Evolutionary conservation across 495 filamentous ascomycete genomes (phyloP).

Genomic region (Neurospora sp.): DNA sequence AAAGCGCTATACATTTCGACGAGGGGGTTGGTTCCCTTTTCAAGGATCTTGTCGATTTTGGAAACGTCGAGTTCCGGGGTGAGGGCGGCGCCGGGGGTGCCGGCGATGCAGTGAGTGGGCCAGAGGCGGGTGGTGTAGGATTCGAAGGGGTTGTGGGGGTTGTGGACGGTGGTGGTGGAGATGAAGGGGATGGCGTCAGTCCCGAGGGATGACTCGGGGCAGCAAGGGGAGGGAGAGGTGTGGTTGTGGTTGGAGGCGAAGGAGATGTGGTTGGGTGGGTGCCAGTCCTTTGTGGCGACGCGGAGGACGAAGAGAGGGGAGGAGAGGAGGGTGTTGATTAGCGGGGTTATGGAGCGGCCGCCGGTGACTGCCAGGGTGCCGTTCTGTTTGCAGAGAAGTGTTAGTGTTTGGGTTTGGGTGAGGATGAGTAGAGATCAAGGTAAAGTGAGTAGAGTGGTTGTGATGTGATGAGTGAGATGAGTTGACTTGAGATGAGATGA

Average conservation of each 20-base stretch:
- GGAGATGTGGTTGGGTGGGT: constrained; percentile 77
- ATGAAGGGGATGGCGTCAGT: constrained; percentile 43
- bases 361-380: constrained; percentile 70
- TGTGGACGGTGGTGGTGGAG: constrained; percentile 51
- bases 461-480: background rate
- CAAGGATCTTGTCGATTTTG: constrained; percentile 52
- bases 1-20: constrained; percentile 94
- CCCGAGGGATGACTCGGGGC: background rate
- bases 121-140: constrained; percentile 63
- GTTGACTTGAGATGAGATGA: background rate
- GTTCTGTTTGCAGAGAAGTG: constrained; percentile 37
- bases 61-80: constrained; percentile 59
- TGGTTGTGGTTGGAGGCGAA: constrained; percentile 70
- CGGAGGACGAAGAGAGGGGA: constrained; percentile 58
- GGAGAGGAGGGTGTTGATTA: constrained; percentile 66
- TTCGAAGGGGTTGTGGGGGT: constrained; percentile 56
- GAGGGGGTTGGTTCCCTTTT: constrained; percentile 64
- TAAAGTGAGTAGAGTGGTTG: background rate
- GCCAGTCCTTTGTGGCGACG: constrained; percentile 83
- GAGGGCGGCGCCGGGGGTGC: constrained; percentile 61
- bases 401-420: background rate
- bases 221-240: constrained; percentile 24
- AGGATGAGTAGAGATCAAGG: background rate
- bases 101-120: constrained; percentile 82
- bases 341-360: constrained; percentile 57